phyloP scores from a whole-genome alignment of 2,329 filamentous ascomycete genomes.

The Dothistroma pini region DNA sequence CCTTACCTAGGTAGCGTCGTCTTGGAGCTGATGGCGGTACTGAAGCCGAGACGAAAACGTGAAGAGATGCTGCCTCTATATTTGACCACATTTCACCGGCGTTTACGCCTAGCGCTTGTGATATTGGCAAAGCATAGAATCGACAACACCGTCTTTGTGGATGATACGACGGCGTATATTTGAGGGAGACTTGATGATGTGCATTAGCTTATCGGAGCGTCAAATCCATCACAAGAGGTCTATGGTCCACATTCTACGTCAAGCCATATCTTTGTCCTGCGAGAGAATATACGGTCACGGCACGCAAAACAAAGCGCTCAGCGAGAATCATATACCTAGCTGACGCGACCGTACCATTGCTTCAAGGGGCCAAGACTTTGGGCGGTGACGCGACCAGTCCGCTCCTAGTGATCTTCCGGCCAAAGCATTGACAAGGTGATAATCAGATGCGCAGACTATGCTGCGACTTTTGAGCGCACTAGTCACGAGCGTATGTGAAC shows the following conservation, averaged over 20 bases:
- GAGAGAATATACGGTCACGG: too few species aligned
- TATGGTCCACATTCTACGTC: too few species aligned
- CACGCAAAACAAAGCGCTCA: too few species aligned
- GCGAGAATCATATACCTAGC: not conserved
- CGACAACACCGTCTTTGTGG: not conserved
- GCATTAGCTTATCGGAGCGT: not conserved
- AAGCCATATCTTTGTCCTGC: too few species aligned
- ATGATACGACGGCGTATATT: not conserved
- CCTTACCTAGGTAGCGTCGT: too few species aligned
- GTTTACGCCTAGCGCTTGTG: not conserved
- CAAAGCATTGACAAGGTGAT: not conserved
- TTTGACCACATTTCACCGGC: not conserved
- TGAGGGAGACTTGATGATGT: not conserved
- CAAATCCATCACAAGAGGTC: not conserved
- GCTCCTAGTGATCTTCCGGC: not conserved
- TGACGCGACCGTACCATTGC: not conserved
- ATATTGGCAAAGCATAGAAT: not conserved
- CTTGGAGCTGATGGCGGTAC: not conserved
- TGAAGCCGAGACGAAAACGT: not conserved
- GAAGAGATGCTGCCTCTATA: not conserved
- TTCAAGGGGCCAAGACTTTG: not conserved
- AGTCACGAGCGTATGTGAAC: too few species aligned
- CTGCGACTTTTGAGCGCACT: too few species aligned
- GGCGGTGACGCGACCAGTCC: not conserved
- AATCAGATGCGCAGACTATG: not conserved